Evolutionary conservation across 768 basidiomycete species (phyloP), one percentile per base, ranked within the genome.

Genomic region (Phanerodontia chrysosporium): DNA sequence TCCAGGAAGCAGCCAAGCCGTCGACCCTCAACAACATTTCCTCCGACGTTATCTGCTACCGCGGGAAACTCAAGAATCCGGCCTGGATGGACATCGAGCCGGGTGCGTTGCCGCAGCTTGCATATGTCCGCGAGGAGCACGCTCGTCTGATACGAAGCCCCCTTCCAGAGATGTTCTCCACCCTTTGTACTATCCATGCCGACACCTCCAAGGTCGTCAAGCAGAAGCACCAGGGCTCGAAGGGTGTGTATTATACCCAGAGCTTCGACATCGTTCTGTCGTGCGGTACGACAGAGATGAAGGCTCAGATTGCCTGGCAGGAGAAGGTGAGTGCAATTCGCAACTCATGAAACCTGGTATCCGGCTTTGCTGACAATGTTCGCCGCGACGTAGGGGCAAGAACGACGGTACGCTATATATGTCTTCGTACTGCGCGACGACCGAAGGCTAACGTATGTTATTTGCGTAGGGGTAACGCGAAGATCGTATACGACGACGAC

Each of bases 251-350:
- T 22, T 72, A 68, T 53, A 65, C 64, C 44, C 68, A 46, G 59
- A 39, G 67, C 9, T 80, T 74, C 55, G 73, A 75, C 7, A 66
- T 82, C 28, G 69, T 80, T 32, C 61, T 82, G 53, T 71, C 69
- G 53, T 78, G 78, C 44, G 80, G 80, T 0, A 46, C 73, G 30
- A 78, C 80, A 0, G 80, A 81, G 54, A 52, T 81, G 16, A 74
- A 80, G 58, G 79, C 79, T 0, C 76, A 79, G 46, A 72, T 80
- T 21, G 63, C 70, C 13, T 82, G 80, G 80, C 67, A 62, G 48
- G 78, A 80, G 21, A 55, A 67, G 14, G 66, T 67, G 36, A 42
- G 65, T 49, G 49, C 77, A 80, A 22, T 51, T 65, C 21, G 66
- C 65, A 39, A 22, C 62, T 42, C 16, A 13, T 27, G 27, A 9